Evolutionary conservation across 2,329 filamentous ascomycete genomes (phyloP), one percentile per base, ranked within the genome.

Genomic region (Pseudopyricularia cyperi): DNA sequence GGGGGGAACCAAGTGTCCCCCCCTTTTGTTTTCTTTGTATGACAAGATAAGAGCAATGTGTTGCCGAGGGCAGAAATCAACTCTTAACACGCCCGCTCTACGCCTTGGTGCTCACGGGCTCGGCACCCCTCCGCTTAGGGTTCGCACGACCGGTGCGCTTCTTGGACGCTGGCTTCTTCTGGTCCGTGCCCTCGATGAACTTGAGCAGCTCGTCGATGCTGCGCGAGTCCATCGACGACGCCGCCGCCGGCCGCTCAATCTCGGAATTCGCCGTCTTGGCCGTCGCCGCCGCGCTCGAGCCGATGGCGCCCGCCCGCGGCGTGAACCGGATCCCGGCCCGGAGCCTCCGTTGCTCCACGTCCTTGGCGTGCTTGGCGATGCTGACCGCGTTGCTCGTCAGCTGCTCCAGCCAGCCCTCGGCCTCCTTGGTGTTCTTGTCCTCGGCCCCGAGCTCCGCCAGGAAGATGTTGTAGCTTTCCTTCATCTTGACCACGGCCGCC

Each of bases 381-480:
- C 82, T 86, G 39, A 98, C 93, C 46, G 93, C 93, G 62, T 94
- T 96, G 68, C 94, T 87, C 0, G 91, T 97, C 54, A 98, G 79
- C 68, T 95, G 90, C 68, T 95, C 89, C 24, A 97, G 80, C 93
- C 93, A 98, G 63, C 80, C 87, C 72, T 95, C 90, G 2, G 93
- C 91, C 67, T 98, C 93, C 73, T 95, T 96, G 56, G 93, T 98
- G 73, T 98, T 97, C 68, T 90, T 89, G 68, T 97, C 90, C 37
- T 95, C 83, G 2, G 89, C 74, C 28, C 93, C 93, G 5, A 98
- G 83, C 62, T 93, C 82, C 53, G 75, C 73, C 57, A 90, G 80
- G 82, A 98, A 98, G 65, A 96, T 94, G 69, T 86, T 95, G 74
- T 90, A 96, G 46, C 89, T 93, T 67, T 96, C 90, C 55, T 89